Conservation (phyloP, 768 basidiomycete species). For the Panus rudis region DNA sequence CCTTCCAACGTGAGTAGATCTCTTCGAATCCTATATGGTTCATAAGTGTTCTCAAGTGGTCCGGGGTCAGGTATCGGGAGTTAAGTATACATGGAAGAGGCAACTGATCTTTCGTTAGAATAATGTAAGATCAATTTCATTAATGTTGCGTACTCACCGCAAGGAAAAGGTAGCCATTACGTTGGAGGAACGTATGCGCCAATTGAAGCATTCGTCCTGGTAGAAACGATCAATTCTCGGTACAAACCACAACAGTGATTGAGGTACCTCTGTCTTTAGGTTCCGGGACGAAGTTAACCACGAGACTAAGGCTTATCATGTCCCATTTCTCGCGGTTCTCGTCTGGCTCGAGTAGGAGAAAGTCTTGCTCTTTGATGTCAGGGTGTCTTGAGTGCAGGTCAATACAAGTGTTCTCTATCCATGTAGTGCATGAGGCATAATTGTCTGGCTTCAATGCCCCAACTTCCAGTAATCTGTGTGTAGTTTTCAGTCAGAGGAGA, state of each 20-base stretch:
- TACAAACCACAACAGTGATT: constrained; percentile 2
- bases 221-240: not conserved
- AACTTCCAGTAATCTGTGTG: constrained; percentile 71
- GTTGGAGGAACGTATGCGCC: constrained; percentile 47
- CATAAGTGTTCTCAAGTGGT: constrained; percentile 55
- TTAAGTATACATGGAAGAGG: constrained; percentile 82
- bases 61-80: constrained; percentile 71
- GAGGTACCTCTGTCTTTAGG: constrained; percentile 64
- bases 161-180: constrained; percentile 59
- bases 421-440: constrained; percentile 54
- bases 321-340: constrained; percentile 61
- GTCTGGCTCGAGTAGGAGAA: constrained; percentile 52
- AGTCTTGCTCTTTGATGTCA: constrained; percentile 79
- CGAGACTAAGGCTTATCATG: constrained; percentile 77
- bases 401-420: constrained; percentile 72
- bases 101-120: constrained; percentile 58
- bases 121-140: constrained; percentile 7
- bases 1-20: constrained; percentile 53
- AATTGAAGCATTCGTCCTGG: constrained; percentile 67
- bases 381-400: constrained; percentile 84
- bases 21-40: constrained; percentile 53
- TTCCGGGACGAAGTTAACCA: constrained; percentile 83
- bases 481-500: not conserved
- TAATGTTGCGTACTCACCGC: constrained; percentile 40
- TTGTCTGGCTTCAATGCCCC: constrained; percentile 86